Conservation (phyloP, 148 eudicot genomes). For the Limonium bicolor region DNA sequence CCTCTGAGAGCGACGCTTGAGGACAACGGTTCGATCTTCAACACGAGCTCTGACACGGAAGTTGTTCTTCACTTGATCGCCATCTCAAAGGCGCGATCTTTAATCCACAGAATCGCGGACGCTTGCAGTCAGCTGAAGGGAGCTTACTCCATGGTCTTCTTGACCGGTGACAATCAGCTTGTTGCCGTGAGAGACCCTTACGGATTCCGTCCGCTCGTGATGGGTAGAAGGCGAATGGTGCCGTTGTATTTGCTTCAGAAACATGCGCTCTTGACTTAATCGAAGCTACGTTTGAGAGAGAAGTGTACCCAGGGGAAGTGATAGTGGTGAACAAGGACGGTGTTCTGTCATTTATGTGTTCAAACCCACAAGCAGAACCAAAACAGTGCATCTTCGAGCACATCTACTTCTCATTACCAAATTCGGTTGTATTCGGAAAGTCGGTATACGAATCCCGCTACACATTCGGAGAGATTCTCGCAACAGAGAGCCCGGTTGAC, state of each 20-base stretch:
- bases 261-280: conserved; percentile 85
- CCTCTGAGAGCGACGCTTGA: conserved; percentile 32
- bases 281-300: conserved; percentile 70
- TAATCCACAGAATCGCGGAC: conserved; percentile 28
- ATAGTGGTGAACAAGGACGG: conserved; percentile 75
- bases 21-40: conserved; percentile 58
- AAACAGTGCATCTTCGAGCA: conserved; percentile 85
- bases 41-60: conserved; percentile 68
- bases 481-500: conserved; percentile 53
- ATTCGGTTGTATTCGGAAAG: conserved; percentile 65
- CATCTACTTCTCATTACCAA: conserved; percentile 69
- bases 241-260: conserved; percentile 78
- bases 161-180: conserved; percentile 62
- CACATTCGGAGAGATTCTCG: conserved; percentile 44
- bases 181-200: conserved; percentile 79
- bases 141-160: conserved; percentile 77
- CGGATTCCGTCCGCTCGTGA: conserved; percentile 83
- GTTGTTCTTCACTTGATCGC: conserved; percentile 72
- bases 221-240: conserved; percentile 89
- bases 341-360: conserved; percentile 29
- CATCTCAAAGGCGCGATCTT: conserved; percentile 33
- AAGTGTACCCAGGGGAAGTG: conserved; percentile 74
- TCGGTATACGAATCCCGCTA: conserved; percentile 58
- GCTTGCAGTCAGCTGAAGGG: conserved; percentile 55
- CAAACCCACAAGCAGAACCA: conserved; percentile 49